Percentiles rank a stretch among this genome's conserved stretches.
These are phyloP conservation scores for Xylariaceae sp. DNA, from an alignment of 2,329 filamentous ascomycete genomes.

Conservation along the genomic window DNA sequence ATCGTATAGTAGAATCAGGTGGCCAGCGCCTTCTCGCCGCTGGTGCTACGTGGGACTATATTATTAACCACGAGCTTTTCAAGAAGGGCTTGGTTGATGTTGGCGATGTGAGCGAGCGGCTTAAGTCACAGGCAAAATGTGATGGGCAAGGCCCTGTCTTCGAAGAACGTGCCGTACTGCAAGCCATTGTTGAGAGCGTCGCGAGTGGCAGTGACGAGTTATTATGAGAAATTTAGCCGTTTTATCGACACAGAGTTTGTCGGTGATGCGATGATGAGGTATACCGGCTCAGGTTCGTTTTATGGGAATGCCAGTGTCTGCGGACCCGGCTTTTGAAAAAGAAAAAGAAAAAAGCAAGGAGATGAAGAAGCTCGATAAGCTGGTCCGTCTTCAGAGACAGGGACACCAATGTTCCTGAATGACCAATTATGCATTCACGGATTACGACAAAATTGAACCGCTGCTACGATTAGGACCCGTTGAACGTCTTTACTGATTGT, in stretches of 20 bases:
- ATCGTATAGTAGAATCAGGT: slow-evolving; percentile 68
- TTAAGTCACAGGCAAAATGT: slow-evolving; percentile 76
- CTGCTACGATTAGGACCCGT: not conserved
- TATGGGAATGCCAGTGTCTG: not conserved
- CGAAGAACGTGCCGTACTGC: slow-evolving; percentile 71
- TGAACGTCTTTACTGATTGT: not conserved
- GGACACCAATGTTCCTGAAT: not conserved
- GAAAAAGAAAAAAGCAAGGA: not conserved
- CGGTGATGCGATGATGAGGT: not conserved
- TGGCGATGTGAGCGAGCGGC: slow-evolving; percentile 73
- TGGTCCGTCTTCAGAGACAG: not conserved
- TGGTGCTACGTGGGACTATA: slow-evolving; percentile 85
- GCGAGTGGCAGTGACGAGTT: slow-evolving; percentile 79
- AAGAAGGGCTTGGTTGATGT: slow-evolving; percentile 80
- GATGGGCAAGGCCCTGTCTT: slow-evolving; percentile 90
- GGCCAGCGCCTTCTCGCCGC: slow-evolving; percentile 74
- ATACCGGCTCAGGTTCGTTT: not conserved
- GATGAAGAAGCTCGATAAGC: not conserved
- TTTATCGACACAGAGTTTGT: not conserved
- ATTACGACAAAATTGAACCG: not conserved
- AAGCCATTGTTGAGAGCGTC: slow-evolving; percentile 78
- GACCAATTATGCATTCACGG: not conserved
- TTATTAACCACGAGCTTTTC: slow-evolving; percentile 78
- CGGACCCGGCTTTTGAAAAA: not conserved
- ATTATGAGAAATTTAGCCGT: slow-evolving; percentile 46